Base-by-base conservation (phyloP, 345 rosid genomes). In the Streptanthus diversifolius region DNA sequence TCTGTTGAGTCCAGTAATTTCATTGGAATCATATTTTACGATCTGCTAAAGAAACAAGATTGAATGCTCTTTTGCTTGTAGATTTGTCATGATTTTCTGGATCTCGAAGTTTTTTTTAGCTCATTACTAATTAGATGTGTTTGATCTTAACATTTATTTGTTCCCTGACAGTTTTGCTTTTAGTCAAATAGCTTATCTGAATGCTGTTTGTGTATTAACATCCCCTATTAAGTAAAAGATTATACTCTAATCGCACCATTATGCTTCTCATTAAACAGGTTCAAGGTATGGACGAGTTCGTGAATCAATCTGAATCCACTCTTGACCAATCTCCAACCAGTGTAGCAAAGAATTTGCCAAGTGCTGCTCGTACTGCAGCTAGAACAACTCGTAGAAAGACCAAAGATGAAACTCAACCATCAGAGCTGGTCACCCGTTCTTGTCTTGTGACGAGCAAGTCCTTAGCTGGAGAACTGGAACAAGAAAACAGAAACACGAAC, bases 261-360 rank as follows among this genome's bases (percentile, higher is more conserved):
- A 15, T 32, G 36, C 6, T 25, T 53, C 35, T 25, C 18, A 59
- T 47, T 10, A 2, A 18, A 51, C 72, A 95, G 98, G 98, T 88
- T 37, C 96, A 87, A 58, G 99, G 99, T 63, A 78, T 87, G 18
- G 92, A 86, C 1, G 99, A 91, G 53, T 39, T 88, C 8, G 39
- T 59, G 69, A 82, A 80, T 49, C 82, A 70, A 55, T 58, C 80
- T 18, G 71, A 72, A 43, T 70, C 77, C 27, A 72, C 66, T 53
- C 18, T 52, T n/a, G 73, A 68, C 19, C 77, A 47, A 12, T 79
- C 86, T 52, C 91, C 90, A 7, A 85, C 75, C 1, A 83, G 59
- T 64, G 55, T 65, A 21, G 74, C 68, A 3, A 72, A 67, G 6
- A 78, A 36, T 30, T 6, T 83, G 5, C 76, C 82, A 1, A 70